Evolutionary conservation across 371 early-diverging fungal genomes (phyloP), one percentile per base, ranked within the genome.

Genomic region (Conidiobolus incongruus): DNA sequence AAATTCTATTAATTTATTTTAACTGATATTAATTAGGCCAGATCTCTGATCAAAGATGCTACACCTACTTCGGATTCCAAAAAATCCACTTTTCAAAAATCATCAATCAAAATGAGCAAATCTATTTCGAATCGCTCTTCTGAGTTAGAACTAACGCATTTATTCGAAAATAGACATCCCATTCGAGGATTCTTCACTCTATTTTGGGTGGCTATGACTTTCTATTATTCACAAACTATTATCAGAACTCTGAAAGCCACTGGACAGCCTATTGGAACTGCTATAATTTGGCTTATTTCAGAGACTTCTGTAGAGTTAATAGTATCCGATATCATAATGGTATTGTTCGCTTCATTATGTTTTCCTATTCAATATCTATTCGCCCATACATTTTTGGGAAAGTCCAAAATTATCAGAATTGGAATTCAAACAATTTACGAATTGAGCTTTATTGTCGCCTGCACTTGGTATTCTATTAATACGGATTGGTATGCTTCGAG

Each of bases 401-500:
- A 43, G 11, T 10, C 16, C 10, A 15, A 20, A n/a, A n/a, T n/a
- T n/a, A n/a, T n/a, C n/a, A n/a, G 31, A n/a, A n/a, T n/a, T n/a
- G n/a, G n/a, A n/a, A n/a, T n/a, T n/a, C n/a, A n/a, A n/a, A n/a
- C n/a, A n/a, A n/a, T n/a, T n/a, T n/a, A n/a, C n/a, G n/a, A n/a
- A n/a, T n/a, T n/a, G n/a, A n/a, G n/a, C n/a, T n/a, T n/a, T n/a
- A n/a, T n/a, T n/a, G n/a, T n/a, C n/a, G n/a, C n/a, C n/a, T n/a
- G n/a, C n/a, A n/a, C n/a, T n/a, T n/a, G n/a, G n/a, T n/a, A n/a
- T n/a, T n/a, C n/a, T n/a, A n/a, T n/a, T n/a, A n/a, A n/a, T 51
- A 66, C 73, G 44, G 68, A 79, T 38, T 90, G 88, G 89, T 77
- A 77, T 17, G 88, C 89, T 86, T 77, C 85, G 8, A 91, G 91